Evolutionary conservation across 768 basidiomycete genomes (phyloP), one percentile per base, ranked within the genome.

Genomic region (Pleurotus salmoneostramineus): DNA sequence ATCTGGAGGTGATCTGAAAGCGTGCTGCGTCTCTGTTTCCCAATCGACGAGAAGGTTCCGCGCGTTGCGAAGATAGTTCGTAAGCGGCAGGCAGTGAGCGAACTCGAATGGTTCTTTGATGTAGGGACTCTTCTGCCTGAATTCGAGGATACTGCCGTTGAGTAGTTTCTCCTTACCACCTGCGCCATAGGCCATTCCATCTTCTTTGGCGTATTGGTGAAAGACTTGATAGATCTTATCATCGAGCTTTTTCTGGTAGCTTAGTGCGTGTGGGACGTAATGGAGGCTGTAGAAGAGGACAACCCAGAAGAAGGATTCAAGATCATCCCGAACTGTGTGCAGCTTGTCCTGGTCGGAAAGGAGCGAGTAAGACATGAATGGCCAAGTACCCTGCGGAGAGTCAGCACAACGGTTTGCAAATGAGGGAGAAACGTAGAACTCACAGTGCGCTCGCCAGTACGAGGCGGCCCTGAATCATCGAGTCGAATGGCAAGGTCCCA

Each of bases 291-390:
- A 45, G 36, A 62, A 67, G 3, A 61, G 36, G 32, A 68, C 35
- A 14, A 69, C 63, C 45, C 66, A 60, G 37, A 64, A 54, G 31
- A 64, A 62, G 27, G 62, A 63, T 35, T 64, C 63, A 1, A 57
- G 36, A 54, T 64, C 63, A 42, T 64, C 61, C 3, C 58, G 56
- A 6, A 58, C 44, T 10, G 56, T 51, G 52, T 61, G 63, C 21
- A 57, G 10, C 34, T 17, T 51, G 17, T 54, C 27, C 45, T 44
- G 36, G 15, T 15, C 40, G 10, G 34, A 4, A 35, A 44, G 47
- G 8, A 64, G 48, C 32, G 40, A 31, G 14, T 54, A 58, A 4
- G 63, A 56, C 56, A 64, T 62, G 43, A 64, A 64, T 40, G 61
- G 52, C 57, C 63, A 51, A 21, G 63, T 62, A 6, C 63, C 63